Percentiles rank a stretch among this genome's conserved stretches.
These are phyloP conservation scores for Calonectria ilicicola DNA, from an alignment of 2,329 filamentous ascomycete species.

Conservation along the genomic window DNA sequence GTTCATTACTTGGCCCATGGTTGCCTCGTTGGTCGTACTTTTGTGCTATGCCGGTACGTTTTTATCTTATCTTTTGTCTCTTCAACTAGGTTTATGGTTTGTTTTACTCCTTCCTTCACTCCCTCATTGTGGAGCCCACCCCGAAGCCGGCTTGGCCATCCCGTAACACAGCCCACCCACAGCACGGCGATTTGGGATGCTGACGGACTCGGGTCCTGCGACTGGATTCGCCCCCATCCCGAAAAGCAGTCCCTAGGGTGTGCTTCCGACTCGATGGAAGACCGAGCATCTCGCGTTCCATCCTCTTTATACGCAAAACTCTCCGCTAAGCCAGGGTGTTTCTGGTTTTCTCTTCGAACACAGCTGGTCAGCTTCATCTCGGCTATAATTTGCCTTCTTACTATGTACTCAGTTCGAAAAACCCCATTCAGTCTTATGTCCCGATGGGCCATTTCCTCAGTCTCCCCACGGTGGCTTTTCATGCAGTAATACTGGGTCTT, in stretches of 20 bases:
- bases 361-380: conserved; percentile 3
- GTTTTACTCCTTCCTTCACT: neutral
- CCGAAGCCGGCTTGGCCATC: conserved; percentile 11
- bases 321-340: neutral
- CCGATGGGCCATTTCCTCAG: conserved; percentile 18
- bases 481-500: conserved; percentile 26
- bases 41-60: neutral
- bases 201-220: conserved; percentile 25
- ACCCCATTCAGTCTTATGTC: neutral
- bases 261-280: neutral
- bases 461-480: conserved; percentile 20
- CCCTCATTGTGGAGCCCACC: conserved; percentile 22
- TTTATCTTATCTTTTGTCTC: neutral
- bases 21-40: neutral
- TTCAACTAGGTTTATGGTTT: neutral
- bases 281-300: conserved; percentile 12
- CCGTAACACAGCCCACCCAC: conserved; percentile 24
- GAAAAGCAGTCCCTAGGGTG: neutral
- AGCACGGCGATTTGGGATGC: conserved; percentile 31
- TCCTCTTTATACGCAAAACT: neutral
- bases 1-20: neutral
- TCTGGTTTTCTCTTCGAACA: neutral
- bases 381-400: neutral
- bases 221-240: conserved; percentile 20
- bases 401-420: neutral